Percentiles rank a stretch among this genome's conserved stretches.
Evolutionary conservation across 805 yeast genomes (phyloP).

Genomic region (Yamadazyma sp.): DNA sequence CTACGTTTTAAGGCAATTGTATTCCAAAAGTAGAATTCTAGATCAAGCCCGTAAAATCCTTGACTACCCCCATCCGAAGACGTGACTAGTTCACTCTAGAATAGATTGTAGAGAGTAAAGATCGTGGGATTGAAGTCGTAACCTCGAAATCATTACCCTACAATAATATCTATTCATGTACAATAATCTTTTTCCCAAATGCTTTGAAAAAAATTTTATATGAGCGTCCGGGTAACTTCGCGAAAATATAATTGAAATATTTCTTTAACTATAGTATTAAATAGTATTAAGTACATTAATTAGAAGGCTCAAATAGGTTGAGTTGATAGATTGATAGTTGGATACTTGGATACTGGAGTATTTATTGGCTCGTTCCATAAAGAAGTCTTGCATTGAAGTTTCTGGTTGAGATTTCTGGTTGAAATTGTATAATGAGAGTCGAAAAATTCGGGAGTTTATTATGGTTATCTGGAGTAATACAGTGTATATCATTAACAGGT

Average conservation of each 20-base stretch:
- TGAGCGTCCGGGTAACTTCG: too few relatives aligned
- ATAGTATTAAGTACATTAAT: too few relatives aligned
- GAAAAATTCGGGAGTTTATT: not conserved
- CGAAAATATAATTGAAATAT: too few relatives aligned
- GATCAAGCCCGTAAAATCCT: conserved; percentile 40
- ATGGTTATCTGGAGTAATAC: not conserved
- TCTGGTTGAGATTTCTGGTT: not conserved
- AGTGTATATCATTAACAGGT: conserved; percentile 14
- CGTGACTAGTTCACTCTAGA: conserved; percentile 41
- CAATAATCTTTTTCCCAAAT: conserved; percentile 31
- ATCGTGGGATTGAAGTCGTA: conserved; percentile 25
- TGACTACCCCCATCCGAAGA: conserved; percentile 29
- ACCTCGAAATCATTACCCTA: conserved; percentile 38
- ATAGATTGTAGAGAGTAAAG: conserved; percentile 51
- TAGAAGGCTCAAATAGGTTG: too few relatives aligned
- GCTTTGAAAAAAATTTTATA: not conserved
- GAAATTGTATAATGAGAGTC: not conserved
- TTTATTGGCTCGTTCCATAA: too few relatives aligned
- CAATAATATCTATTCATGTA: conserved; percentile 50
- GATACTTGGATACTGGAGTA: too few relatives aligned
- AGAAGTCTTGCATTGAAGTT: too few relatives aligned
- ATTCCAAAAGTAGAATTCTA: conserved; percentile 9
- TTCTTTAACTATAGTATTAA: too few relatives aligned
- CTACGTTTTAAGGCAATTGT: conserved; percentile 2
- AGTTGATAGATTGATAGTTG: too few relatives aligned